These are phyloP conservation scores for Mrakia gelida DNA, from an alignment of 768 basidiomycete species.

Conservation along the genomic window DNA sequence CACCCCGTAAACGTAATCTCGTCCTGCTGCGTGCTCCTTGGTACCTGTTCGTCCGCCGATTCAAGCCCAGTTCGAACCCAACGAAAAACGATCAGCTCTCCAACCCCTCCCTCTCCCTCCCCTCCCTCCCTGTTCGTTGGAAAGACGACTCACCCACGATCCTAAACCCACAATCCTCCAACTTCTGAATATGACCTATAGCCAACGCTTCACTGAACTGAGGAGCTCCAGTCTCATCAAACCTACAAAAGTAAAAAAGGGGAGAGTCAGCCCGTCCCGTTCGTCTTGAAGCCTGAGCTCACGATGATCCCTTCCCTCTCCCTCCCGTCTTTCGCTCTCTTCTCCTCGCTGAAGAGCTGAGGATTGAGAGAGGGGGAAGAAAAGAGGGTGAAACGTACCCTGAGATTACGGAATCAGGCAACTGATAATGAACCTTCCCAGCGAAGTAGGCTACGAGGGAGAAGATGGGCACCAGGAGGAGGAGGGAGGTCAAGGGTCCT, in stretches of 20 bases:
- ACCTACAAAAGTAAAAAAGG: not conserved
- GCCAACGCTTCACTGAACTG: constrained; percentile 25
- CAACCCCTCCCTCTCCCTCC: not conserved
- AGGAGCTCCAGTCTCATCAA: not conserved
- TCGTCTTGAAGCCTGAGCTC: too few relatives aligned
- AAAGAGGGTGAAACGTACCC: not conserved
- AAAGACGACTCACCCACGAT: not conserved
- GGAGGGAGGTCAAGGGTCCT: not conserved
- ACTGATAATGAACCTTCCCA: not conserved
- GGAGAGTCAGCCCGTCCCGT: not conserved
- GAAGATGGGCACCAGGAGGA: constrained; percentile 17
- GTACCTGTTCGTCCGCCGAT: constrained; percentile 22
- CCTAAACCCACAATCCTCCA: constrained; percentile 20
- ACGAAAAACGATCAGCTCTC: too few relatives aligned
- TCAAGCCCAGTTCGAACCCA: too few relatives aligned
- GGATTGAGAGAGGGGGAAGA: too few relatives aligned
- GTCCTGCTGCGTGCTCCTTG: constrained; percentile 24
- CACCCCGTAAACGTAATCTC: constrained; percentile 25
- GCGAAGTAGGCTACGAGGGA: not conserved
- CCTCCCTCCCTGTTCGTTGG: not conserved
- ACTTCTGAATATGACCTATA: constrained; percentile 2
- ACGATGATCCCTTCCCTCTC: too few relatives aligned
- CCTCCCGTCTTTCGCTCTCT: too few relatives aligned
- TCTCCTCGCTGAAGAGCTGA: too few relatives aligned
- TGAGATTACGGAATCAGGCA: not conserved